These are phyloP conservation scores for Hydnum rufescens DNA, from an alignment of 768 basidiomycete genomes.

Conservation along the genomic window DNA sequence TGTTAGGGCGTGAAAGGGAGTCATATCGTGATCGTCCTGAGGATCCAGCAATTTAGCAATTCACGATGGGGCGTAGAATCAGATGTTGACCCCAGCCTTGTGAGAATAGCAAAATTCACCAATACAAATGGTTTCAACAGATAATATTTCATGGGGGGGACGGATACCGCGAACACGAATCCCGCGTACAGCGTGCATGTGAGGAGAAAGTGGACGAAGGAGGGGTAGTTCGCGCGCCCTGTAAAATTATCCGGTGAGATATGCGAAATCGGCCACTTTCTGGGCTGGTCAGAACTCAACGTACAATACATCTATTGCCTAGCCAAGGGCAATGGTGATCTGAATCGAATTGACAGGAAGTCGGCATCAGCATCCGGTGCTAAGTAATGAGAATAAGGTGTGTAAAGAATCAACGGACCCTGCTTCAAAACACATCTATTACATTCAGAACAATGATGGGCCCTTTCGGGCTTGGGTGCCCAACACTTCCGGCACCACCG, in stretches of 20 bases:
- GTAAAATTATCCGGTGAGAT: neutral
- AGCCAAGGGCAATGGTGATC: slow-evolving; percentile 84
- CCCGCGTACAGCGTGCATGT: slow-evolving; percentile 40
- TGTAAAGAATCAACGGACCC: slow-evolving; percentile 34
- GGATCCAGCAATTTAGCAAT: too few species aligned
- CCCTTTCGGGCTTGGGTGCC: slow-evolving; percentile 59
- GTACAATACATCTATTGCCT: slow-evolving; percentile 53
- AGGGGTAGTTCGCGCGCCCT: slow-evolving; percentile 77
- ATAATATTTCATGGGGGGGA: slow-evolving; percentile 38
- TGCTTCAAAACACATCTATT: slow-evolving; percentile 67
- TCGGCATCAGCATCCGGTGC: slow-evolving; percentile 8
- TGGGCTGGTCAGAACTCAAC: slow-evolving; percentile 13
- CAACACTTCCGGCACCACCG: slow-evolving; percentile 27
- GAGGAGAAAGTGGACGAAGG: slow-evolving; percentile 60
- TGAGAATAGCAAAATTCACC: slow-evolving; percentile 23
- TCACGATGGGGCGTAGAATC: slow-evolving; percentile 7
- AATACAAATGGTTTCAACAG: slow-evolving; percentile 42
- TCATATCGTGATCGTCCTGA: slow-evolving; percentile 33
- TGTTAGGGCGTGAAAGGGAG: slow-evolving; percentile 51
- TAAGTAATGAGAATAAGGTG: too few species aligned
- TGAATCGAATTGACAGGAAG: slow-evolving; percentile 14
- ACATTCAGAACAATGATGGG: slow-evolving; percentile 62
- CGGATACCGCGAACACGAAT: slow-evolving; percentile 37
- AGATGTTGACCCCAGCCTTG: neutral
- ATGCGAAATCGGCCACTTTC: neutral